Base-by-base conservation (phyloP, 2,329 filamentous ascomycete genomes). In the Massarina eburnea region DNA sequence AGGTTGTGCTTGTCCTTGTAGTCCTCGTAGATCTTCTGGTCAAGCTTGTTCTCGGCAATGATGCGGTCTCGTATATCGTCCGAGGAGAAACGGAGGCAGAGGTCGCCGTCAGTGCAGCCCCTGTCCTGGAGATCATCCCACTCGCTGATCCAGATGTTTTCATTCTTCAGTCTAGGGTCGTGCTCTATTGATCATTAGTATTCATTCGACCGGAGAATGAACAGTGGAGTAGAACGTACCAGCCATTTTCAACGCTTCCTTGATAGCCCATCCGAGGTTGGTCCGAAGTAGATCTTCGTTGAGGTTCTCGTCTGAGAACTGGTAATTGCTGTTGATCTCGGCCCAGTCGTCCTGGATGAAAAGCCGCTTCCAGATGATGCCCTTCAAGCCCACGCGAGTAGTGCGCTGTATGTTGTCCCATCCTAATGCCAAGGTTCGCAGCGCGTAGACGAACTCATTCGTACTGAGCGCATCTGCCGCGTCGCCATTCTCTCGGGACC, bases 301-400 rank as follows among this genome's bases (percentile, higher is more conserved):
- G 21, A 90, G 80, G 51, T 88, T 80, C 3, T 75, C 72, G 60
- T 95, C 91, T 45, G 83, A 82, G 64, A 88, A 86, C 48, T 86
- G 77, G 38, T 85, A 82, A 1, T 88, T 92, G 55, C 89, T 83
- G 62, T 94, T 92, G 63, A 95, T 80, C 47, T 75, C 77, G 20
- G 80, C 75, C 94, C 94, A 99, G 64, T 96, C 83, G 66, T 96
- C 91, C 39, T 85, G 83, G 55, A 92, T 80, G 61, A 88, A 88
- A 50, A 90, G 86, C 43, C 94, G 83, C 63, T 94, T 86, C 94
- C 94, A 99, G 51, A 97, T 88, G n/a, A 83, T 70, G 49, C 75
- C 76, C 40, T 81, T 72, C 27, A 79, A 64, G 24, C 76, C 72
- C 20, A 85, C 78, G 52, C 62, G 62, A 18, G 61, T 61, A 14